Conservation (phyloP, 371 early-diverging fungal species). For the Smittium mucronatum region DNA sequence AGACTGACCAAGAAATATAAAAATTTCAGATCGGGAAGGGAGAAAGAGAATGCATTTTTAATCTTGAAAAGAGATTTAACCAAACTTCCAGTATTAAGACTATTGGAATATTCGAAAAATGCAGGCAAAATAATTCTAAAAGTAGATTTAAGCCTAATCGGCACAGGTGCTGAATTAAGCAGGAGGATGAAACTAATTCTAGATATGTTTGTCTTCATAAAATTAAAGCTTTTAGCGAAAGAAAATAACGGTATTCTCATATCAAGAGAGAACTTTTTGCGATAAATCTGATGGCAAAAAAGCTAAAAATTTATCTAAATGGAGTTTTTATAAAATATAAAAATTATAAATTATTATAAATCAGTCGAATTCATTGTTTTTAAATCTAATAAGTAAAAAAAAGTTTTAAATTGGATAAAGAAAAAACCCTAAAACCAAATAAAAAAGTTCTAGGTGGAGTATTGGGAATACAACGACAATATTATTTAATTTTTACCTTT, state of each 20-base stretch:
- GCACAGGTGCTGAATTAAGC: slow-evolving; percentile 11
- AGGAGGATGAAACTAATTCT: slow-evolving; percentile 11
- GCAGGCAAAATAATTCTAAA: slow-evolving; percentile 12
- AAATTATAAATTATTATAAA: too few species aligned
- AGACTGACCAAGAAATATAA: slow-evolving; percentile 11
- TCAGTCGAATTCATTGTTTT: too few species aligned
- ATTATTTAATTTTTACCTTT: background rate
- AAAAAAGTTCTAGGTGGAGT: too few species aligned
- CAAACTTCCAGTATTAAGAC: slow-evolving; percentile 10
- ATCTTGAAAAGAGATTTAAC: slow-evolving; percentile 9
- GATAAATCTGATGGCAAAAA: slow-evolving; percentile 8
- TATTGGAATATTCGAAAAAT: background rate
- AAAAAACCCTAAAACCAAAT: too few species aligned
- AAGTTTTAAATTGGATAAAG: too few species aligned
- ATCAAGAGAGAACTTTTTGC: slow-evolving; percentile 13
- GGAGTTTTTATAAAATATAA: too few species aligned
- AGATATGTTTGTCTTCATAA: slow-evolving; percentile 9
- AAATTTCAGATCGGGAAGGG: slow-evolving; percentile 11
- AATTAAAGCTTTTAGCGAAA: slow-evolving; percentile 13
- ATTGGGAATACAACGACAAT: too few species aligned
- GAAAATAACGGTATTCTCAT: slow-evolving; percentile 10
- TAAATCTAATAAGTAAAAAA: too few species aligned
- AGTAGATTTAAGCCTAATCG: slow-evolving; percentile 12
- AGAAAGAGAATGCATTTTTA: slow-evolving; percentile 12
- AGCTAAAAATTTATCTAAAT: slow-evolving; percentile 10